Conservation (phyloP, 495 filamentous ascomycete genomes). For the Penicillium taxi region DNA sequence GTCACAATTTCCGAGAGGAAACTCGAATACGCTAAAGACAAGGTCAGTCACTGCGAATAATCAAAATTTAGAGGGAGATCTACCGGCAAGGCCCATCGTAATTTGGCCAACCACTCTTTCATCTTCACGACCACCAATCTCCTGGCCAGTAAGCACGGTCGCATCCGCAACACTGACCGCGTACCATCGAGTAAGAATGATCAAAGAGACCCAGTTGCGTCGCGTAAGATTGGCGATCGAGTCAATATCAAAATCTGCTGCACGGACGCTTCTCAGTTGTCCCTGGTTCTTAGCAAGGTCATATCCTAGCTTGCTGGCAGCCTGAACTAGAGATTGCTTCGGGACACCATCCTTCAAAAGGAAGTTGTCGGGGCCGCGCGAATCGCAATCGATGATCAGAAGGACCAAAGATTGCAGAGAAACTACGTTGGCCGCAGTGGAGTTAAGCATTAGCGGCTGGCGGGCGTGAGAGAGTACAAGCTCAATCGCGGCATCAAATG, state of each 20-base stretch:
- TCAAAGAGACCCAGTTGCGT: conserved; percentile 66
- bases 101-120: conserved; percentile 55
- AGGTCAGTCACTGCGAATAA: conserved; percentile 6
- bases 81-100: conserved; percentile 60
- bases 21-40: conserved; percentile 38
- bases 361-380: conserved; percentile 39
- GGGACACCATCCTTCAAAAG: conserved; percentile 36
- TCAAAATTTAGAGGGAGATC: conserved; percentile 41
- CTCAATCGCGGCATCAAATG: conserved; percentile 37
- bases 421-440: conserved; percentile 31
- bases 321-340: conserved; percentile 36
- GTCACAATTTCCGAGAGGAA: conserved; percentile 37
- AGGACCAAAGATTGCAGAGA: conserved; percentile 39
- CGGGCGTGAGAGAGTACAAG: conserved; percentile 48
- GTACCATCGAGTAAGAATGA: conserved; percentile 70
- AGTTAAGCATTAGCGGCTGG: conserved; percentile 34
- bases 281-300: conserved; percentile 36
- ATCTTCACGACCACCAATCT: conserved; percentile 51
- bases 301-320: conserved; percentile 34
- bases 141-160: conserved; percentile 45
- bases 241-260: conserved; percentile 48
- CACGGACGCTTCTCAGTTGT: conserved; percentile 29
- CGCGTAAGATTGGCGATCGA: conserved; percentile 63
- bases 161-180: conserved; percentile 59
- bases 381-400: conserved; percentile 40